A percentile compares a stretch with the other conserved stretches of the same genome.
These are phyloP conservation scores for Uronychia setigera DNA, from an alignment of 73 alveolate species.

Conservation along the genomic window DNA sequence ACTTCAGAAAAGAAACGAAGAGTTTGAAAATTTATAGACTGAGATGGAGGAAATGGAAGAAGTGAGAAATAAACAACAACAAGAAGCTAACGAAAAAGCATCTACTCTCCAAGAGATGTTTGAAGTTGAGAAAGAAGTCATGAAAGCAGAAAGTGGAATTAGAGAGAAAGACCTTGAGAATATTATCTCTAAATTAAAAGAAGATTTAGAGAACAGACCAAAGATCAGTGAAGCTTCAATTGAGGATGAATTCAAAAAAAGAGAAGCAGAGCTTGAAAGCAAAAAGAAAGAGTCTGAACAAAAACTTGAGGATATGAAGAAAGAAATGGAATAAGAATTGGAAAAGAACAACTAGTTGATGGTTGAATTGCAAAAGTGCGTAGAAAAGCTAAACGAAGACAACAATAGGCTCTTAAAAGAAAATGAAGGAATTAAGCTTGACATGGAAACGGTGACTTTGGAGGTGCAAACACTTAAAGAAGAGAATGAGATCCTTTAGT, in stretches of 20 bases:
- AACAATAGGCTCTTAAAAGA: not conserved
- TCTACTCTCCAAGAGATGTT: too few species aligned
- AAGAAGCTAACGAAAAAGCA: too few species aligned
- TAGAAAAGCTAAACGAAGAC: constrained; percentile 1
- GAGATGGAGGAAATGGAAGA: too few species aligned
- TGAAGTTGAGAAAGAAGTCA: too few species aligned
- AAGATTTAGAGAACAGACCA: not conserved
- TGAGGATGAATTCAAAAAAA: constrained; percentile 29
- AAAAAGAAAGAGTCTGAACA: constrained; percentile 39
- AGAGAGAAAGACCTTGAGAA: too few species aligned
- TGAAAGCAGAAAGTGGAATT: too few species aligned
- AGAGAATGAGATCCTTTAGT: constrained; percentile 33
- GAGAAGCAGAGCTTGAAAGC: constrained; percentile 48
- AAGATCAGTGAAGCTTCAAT: not conserved
- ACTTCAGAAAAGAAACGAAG: too few species aligned
- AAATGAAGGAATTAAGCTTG: constrained; percentile 30
- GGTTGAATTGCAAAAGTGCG: not conserved
- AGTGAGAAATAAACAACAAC: too few species aligned
- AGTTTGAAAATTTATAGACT: too few species aligned
- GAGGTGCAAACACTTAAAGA: constrained; percentile 46
- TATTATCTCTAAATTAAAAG: not conserved
- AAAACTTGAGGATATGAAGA: too few species aligned
- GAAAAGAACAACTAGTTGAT: not conserved
- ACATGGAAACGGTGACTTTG: constrained; percentile 44
- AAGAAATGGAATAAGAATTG: not conserved